Evolutionary conservation across 306 rosid species (phyloP).

Genomic region (Crotalaria pallida): DNA sequence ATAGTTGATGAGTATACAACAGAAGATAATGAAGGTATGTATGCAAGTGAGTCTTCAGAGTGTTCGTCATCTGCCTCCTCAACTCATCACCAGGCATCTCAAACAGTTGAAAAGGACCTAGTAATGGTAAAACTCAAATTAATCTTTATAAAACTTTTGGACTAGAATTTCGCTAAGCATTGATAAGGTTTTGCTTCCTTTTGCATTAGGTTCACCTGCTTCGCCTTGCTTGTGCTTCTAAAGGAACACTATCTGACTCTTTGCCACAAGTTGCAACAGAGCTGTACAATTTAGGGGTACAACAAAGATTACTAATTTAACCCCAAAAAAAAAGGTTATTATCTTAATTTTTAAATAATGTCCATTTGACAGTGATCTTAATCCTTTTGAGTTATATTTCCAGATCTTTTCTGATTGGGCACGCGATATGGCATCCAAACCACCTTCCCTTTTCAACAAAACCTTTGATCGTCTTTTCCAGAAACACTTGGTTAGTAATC

Average conservation of each 20-base stretch:
- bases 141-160: conserved; percentile 7
- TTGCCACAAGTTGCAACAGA: conserved; percentile 70
- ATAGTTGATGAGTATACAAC: conserved; percentile 24
- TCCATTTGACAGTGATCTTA: conserved; percentile 23
- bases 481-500: conserved; percentile 54
- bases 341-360: conserved; percentile 18
- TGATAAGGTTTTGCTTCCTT: conserved; percentile 20
- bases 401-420: conserved; percentile 79
- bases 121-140: conserved; percentile 51
- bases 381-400: conserved; percentile 32
- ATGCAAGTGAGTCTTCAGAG: conserved; percentile 47
- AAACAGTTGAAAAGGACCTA: conserved; percentile 58
- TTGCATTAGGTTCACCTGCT: conserved; percentile 73
- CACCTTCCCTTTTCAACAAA: conserved; percentile 53
- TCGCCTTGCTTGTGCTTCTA: conserved; percentile 69
- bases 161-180: not conserved
- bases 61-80: conserved; percentile 42
- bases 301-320: conserved; percentile 1
- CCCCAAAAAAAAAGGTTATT: not conserved
- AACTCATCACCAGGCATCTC: conserved; percentile 47
- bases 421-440: conserved; percentile 67
- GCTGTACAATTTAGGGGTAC: conserved; percentile 71
- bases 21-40: conserved; percentile 40
- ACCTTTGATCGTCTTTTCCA: conserved; percentile 56
- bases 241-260: conserved; percentile 56